Percentiles rank a stretch among this genome's conserved stretches.
Evolutionary conservation across 2,329 filamentous ascomycete species (phyloP).

Genomic region (Colletotrichum sojae): DNA sequence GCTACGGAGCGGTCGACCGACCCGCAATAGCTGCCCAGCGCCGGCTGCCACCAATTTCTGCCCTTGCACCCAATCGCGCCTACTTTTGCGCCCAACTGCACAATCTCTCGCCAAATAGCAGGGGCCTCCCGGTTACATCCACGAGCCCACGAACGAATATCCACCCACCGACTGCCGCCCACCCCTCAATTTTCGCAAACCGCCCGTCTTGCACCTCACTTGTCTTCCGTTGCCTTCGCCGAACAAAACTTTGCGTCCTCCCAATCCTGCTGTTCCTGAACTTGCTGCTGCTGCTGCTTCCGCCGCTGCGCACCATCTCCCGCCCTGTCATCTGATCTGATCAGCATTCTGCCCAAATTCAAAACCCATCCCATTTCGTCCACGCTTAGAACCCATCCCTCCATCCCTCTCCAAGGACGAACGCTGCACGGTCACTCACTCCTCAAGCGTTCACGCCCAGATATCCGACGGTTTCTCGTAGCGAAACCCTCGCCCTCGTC

Average conservation of each 20-base stretch:
- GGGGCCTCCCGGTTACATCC: constrained; percentile 39
- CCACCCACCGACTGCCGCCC: constrained; percentile 40
- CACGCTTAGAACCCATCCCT: constrained; percentile 19
- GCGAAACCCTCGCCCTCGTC: constrained; percentile 28
- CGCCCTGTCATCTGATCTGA: constrained; percentile 36
- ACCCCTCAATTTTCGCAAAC: constrained; percentile 40
- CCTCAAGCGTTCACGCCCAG: constrained; percentile 16
- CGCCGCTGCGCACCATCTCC: neutral
- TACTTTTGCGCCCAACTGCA: constrained; percentile 42
- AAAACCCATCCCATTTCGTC: constrained; percentile 12
- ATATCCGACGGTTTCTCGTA: constrained; percentile 14
- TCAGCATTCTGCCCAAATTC: constrained; percentile 16
- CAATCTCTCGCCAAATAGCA: constrained; percentile 40
- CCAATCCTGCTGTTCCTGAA: neutral
- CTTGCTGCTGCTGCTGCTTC: neutral
- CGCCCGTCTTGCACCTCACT: constrained; percentile 26
- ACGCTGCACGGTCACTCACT: constrained; percentile 26
- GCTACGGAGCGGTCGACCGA: constrained; percentile 35
- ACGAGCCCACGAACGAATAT: constrained; percentile 38
- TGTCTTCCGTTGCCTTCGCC: constrained; percentile 10
- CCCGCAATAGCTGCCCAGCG: constrained; percentile 43
- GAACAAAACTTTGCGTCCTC: constrained; percentile 20
- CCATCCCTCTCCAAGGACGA: constrained; percentile 21
- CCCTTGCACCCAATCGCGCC: constrained; percentile 40
- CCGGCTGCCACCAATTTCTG: constrained; percentile 39